A percentile compares a stretch with the other conserved stretches of the same genome.
phyloP scores from a whole-genome alignment of 768 basidiomycete genomes.

The Glaciozyma antarctica region DNA sequence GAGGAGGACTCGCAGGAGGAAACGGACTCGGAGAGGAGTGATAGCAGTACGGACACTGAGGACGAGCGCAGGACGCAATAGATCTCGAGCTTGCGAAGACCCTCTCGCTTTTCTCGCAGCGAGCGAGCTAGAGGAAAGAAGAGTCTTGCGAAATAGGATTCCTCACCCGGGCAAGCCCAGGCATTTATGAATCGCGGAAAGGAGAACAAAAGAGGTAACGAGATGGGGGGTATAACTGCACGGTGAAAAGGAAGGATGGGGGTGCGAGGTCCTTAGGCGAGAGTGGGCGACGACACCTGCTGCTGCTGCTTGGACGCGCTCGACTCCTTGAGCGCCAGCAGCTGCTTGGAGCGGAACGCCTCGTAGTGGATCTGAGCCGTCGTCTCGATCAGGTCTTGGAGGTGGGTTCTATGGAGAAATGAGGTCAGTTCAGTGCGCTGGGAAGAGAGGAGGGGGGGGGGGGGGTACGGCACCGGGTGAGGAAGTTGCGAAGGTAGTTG shows the following conservation, averaged over 20 bases:
- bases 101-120: too few species aligned
- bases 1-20: neutral
- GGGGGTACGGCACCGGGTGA: slow-evolving; percentile 58
- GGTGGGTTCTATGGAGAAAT: slow-evolving; percentile 59
- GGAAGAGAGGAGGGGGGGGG: neutral
- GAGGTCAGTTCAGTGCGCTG: neutral
- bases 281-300: neutral
- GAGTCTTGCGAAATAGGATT: too few species aligned
- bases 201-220: too few species aligned
- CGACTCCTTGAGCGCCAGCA: slow-evolving; percentile 51
- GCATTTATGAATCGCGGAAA: too few species aligned
- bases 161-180: too few species aligned
- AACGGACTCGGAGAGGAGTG: too few species aligned
- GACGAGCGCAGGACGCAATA: too few species aligned
- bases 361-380: slow-evolving; percentile 99
- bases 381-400: slow-evolving; percentile 97
- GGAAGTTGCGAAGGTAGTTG: slow-evolving; percentile 90
- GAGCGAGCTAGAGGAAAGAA: too few species aligned
- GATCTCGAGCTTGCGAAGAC: too few species aligned
- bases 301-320: slow-evolving; percentile 8
- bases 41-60: too few species aligned
- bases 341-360: slow-evolving; percentile 97
- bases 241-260: too few species aligned
- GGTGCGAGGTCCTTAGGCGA: neutral
- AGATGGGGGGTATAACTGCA: too few species aligned